Conservation (phyloP, 352 stramenopile species). For the Phytophthora parvispora region DNA sequence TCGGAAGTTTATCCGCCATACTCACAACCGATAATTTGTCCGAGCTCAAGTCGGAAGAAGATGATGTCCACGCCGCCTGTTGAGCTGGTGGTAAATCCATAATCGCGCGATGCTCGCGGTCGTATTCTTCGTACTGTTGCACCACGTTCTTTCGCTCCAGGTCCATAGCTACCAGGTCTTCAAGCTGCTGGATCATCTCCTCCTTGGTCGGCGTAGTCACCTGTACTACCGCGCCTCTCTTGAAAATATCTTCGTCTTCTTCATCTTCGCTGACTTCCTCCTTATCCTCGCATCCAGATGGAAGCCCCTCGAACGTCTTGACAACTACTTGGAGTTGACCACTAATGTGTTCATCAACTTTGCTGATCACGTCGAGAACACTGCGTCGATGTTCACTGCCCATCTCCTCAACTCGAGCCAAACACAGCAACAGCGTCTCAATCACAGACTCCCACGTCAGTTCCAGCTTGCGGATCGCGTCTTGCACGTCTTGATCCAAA, state of each 20-base stretch:
- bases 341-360: constrained; percentile 53
- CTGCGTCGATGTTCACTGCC: constrained; percentile 74
- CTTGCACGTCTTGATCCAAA: constrained; percentile 16
- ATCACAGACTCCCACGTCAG: constrained; percentile 71
- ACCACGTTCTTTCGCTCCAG: constrained; percentile 54
- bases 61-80: constrained; percentile 12
- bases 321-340: constrained; percentile 49
- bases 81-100: constrained; percentile 34
- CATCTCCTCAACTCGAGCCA: constrained; percentile 64
- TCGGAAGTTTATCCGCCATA: constrained; percentile 42
- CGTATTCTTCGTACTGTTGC: constrained; percentile 51
- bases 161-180: constrained; percentile 63
- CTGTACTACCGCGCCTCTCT: too few species aligned
- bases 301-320: constrained; percentile 46
- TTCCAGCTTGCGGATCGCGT: constrained; percentile 58
- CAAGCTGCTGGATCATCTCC: constrained; percentile 53
- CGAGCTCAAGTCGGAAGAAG: constrained; percentile 1
- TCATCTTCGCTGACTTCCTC: background rate
- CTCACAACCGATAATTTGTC: constrained; percentile 11
- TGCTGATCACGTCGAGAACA: constrained; percentile 57
- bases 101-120: constrained; percentile 52
- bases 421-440: constrained; percentile 70
- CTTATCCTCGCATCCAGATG: constrained; percentile 36
- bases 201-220: constrained; percentile 8
- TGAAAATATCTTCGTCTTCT: background rate